Evolutionary conservation across 192 early-diverging fungal species (phyloP).

Genomic region (Linnemannia exigua): DNA sequence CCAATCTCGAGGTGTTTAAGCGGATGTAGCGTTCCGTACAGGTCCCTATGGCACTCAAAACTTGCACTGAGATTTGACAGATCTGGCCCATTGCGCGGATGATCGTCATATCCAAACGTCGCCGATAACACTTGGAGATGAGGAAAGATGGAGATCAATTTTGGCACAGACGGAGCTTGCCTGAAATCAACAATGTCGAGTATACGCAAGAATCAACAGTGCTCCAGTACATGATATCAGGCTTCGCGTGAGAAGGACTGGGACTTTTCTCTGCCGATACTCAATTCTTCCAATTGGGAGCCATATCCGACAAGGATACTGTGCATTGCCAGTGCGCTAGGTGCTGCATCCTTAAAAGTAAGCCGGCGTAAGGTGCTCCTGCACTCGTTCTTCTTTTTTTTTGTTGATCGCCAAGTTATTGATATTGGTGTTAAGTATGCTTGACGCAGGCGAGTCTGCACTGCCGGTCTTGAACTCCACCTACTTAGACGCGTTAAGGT

Average conservation of each 20-base stretch:
- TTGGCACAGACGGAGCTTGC: not conserved
- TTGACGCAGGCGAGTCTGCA: no score
- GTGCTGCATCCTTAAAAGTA: not conserved
- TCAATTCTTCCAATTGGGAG: not conserved
- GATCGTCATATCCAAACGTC: not conserved
- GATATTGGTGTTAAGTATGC: no score
- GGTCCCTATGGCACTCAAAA: not conserved
- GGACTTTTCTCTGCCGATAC: not conserved
- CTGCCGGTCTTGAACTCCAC: no score
- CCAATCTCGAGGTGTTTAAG: not conserved
- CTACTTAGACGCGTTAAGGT: no score
- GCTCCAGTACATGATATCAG: not conserved
- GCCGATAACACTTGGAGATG: not conserved
- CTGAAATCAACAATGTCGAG: not conserved
- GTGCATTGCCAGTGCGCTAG: not conserved
- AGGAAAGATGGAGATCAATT: not conserved
- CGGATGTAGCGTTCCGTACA: not conserved
- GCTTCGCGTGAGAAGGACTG: not conserved
- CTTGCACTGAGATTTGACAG: not conserved
- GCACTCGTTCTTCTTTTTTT: not conserved
- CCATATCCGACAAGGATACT: not conserved
- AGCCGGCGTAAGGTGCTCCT: not conserved
- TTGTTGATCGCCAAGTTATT: no score
- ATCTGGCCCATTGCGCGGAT: no score
- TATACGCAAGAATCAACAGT: not conserved